Evolutionary conservation across 345 rosid species (phyloP).

Genomic region (Hirschfeldia incana): DNA sequence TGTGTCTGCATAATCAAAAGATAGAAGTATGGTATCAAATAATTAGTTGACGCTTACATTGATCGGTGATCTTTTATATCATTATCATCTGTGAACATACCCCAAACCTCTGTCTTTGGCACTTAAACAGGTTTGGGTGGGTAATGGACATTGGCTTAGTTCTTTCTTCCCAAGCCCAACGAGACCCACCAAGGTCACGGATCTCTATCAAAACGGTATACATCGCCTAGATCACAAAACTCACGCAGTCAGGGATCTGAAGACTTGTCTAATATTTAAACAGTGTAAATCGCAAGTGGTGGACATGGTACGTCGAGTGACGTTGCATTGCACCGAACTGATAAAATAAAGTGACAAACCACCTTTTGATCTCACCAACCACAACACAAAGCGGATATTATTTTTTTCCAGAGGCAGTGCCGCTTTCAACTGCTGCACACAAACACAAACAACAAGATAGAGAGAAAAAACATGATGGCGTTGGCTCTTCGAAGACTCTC

Average conservation of each 20-base stretch:
- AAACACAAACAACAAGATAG: neutral
- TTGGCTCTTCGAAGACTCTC: conserved; percentile 73
- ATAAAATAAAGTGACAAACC: neutral
- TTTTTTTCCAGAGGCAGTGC: neutral
- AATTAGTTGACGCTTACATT: neutral
- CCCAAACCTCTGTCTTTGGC: too few species aligned
- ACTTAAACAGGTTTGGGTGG: neutral
- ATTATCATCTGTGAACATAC: too few species aligned
- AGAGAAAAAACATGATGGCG: conserved; percentile 43
- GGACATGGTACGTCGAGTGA: conserved; percentile 7
- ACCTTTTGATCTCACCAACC: conserved; percentile 37
- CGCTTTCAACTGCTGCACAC: conserved; percentile 1
- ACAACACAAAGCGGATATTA: conserved; percentile 15
- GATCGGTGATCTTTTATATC: too few species aligned
- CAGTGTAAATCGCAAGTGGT: neutral
- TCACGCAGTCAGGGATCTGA: neutral
- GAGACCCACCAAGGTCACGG: neutral
- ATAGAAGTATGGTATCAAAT: neutral
- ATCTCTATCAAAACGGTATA: neutral
- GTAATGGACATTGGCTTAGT: neutral
- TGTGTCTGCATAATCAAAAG: too few species aligned
- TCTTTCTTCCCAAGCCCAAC: neutral
- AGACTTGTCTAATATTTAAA: neutral
- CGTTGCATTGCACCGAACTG: conserved; percentile 15
- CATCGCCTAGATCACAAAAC: too few species aligned